Evolutionary conservation across 441 rosid genomes (phyloP), one percentile per base, ranked within the genome.

Genomic region (Adansonia madagascariensis): DNA sequence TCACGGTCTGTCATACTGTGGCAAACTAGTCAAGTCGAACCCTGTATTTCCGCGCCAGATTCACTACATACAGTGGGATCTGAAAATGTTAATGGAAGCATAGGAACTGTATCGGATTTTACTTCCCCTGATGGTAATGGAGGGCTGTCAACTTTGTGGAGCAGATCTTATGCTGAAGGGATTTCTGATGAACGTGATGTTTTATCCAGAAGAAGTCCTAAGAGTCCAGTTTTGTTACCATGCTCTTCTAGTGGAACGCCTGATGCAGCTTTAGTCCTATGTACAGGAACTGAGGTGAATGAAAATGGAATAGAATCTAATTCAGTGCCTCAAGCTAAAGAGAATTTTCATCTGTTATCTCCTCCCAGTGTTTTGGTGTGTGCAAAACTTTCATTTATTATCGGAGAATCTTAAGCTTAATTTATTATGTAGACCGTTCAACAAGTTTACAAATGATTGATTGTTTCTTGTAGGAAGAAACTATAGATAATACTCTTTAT

Each of bases 341-440:
- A 76, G 71, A 82, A 76, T 76, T 73, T 80, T 77, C 77, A 63
- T 41, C 86, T 73, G 59, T 75, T 88, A 79, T 84, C 93, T 76
- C 87, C 91, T 78, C 86, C 91, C 76, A 84, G 75, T 75, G 80
- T 80, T 72, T 85, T 84, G 92, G 97, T 95, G 92, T 65, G 82
- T 77, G 70, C 57, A 77, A 75, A 65, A 52, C 63, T 66, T 63
- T 77, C 74, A 77, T 76, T 52, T 75, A 8, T 78, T 4, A 20
- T 7, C 46, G 14, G 63, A 71, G n/a, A 53, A n/a, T 60, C 47
- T 73, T 20, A 71, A 44, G 7, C 18, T 71, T 71, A 27, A 27
- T 27, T 27, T 27, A 27, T 27, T 27, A 27, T 27, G 31, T 27
- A 27, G 31, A 27, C 31, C 31, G 31, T 27, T 27, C 2, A 1